These are phyloP conservation scores for Euclidium syriacum DNA, from an alignment of 345 rosid genomes.

Conservation along the genomic window DNA sequence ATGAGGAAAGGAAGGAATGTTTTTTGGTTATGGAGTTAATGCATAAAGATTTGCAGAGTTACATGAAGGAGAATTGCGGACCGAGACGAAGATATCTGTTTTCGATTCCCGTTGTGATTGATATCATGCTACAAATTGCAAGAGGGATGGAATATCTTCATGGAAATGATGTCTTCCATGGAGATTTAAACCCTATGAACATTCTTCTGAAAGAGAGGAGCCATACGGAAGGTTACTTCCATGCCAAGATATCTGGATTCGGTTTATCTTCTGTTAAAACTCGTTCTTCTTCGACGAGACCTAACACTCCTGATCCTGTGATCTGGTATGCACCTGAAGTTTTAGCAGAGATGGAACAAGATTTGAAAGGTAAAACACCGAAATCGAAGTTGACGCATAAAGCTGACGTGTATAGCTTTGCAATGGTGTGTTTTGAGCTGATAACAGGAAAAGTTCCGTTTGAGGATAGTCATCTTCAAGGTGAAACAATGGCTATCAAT, in stretches of 20 bases:
- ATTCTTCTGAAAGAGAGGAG: constrained; percentile 62
- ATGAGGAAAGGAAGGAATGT: constrained; percentile 68
- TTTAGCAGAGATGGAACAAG: constrained; percentile 47
- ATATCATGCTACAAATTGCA: constrained; percentile 80
- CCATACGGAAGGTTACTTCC: constrained; percentile 63
- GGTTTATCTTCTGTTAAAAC: constrained; percentile 42
- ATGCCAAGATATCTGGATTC: constrained; percentile 62
- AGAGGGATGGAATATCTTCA: constrained; percentile 93
- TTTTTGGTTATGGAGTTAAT: constrained; percentile 72
- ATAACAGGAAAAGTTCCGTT: constrained; percentile 83
- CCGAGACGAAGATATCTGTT: constrained; percentile 48
- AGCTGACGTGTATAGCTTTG: constrained; percentile 91
- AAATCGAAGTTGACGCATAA: constrained; percentile 51
- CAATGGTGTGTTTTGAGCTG: constrained; percentile 80
- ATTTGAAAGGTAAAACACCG: constrained; percentile 19
- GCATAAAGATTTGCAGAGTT: constrained; percentile 56
- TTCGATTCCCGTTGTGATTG: constrained; percentile 56
- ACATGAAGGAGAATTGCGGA: constrained; percentile 67
- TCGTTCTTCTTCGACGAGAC: constrained; percentile 27
- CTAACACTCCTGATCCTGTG: constrained; percentile 32
- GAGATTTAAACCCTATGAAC: constrained; percentile 65
- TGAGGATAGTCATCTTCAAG: constrained; percentile 87
- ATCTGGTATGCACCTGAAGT: constrained; percentile 92
- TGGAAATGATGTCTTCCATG: constrained; percentile 49
- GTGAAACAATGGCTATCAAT: constrained; percentile 59